phyloP scores from a whole-genome alignment of 768 basidiomycete species.

The Coprinellus micaceus region DNA sequence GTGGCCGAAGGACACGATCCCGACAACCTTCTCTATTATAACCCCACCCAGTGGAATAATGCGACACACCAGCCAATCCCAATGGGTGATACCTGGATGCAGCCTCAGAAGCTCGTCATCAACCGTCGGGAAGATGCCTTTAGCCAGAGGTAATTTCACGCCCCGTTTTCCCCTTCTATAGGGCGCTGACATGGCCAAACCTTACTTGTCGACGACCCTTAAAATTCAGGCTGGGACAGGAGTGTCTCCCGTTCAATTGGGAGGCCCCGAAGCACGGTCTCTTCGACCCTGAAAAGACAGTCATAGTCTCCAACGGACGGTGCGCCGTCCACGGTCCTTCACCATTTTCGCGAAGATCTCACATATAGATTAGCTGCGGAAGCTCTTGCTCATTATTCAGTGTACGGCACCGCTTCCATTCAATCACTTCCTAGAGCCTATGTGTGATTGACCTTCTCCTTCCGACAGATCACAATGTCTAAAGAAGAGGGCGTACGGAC shows the following conservation, averaged over 20 bases:
- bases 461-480: slow-evolving; percentile 50
- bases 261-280: slow-evolving; percentile 40
- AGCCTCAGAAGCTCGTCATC: slow-evolving; percentile 38
- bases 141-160: slow-evolving; percentile 36
- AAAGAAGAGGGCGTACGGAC: slow-evolving; percentile 55
- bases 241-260: slow-evolving; percentile 40
- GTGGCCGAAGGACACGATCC: slow-evolving; percentile 46
- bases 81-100: slow-evolving; percentile 43
- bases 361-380: slow-evolving; percentile 33
- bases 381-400: slow-evolving; percentile 48
- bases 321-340: slow-evolving; percentile 14
- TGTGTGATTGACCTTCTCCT: not conserved
- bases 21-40: slow-evolving; percentile 40
- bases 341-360: not conserved
- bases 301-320: slow-evolving; percentile 57
- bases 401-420: slow-evolving; percentile 23
- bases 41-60: slow-evolving; percentile 46
- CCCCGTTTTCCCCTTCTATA: too few relatives aligned
- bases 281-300: slow-evolving; percentile 46
- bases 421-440: slow-evolving; percentile 12
- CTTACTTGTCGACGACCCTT: not conserved
- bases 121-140: slow-evolving; percentile 51
- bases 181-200: too few relatives aligned
- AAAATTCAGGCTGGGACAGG: slow-evolving; percentile 38
- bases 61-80: slow-evolving; percentile 42